Evolutionary conservation across 805 yeast species (phyloP).

Genomic region (Candida boleticola): DNA sequence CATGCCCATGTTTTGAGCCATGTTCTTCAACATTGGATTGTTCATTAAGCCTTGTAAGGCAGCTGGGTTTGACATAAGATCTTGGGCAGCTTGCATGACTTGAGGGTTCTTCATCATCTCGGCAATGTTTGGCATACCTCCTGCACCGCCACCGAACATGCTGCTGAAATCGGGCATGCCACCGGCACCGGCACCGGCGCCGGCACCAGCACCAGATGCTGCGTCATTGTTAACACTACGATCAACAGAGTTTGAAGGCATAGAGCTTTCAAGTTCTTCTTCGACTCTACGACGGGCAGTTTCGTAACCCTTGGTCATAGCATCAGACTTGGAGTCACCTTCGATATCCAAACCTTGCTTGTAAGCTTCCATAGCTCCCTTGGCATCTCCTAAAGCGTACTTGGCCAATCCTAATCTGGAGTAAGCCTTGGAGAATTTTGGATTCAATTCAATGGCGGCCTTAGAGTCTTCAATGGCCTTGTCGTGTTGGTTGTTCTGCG

Average conservation of each 20-base stretch:
- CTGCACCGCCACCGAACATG: constrained; percentile 61
- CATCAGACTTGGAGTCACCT: constrained; percentile 80
- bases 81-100: constrained; percentile 83
- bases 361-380: constrained; percentile 88
- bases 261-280: constrained; percentile 56
- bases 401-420: constrained; percentile 93
- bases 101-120: constrained; percentile 88
- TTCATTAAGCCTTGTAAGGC: constrained; percentile 72
- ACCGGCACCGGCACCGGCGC: constrained; percentile 38
- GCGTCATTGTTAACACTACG: constrained; percentile 11
- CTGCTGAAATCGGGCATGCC: constrained; percentile 79
- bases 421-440: constrained; percentile 86
- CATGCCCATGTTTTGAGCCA: constrained; percentile 76
- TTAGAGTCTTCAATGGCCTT: constrained; percentile 83
- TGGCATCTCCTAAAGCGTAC: constrained; percentile 90
- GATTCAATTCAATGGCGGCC: constrained; percentile 73
- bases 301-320: constrained; percentile 90
- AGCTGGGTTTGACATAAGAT: constrained; percentile 81
- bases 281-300: constrained; percentile 88
- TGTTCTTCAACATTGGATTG: constrained; percentile 76
- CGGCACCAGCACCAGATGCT: constrained; percentile 36
- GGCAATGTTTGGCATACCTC: constrained; percentile 69
- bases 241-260: constrained; percentile 24
- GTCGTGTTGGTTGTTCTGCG: constrained; percentile 71
- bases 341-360: constrained; percentile 83